Evolutionary conservation across 2,329 filamentous ascomycete genomes (phyloP), one percentile per base, ranked within the genome.

Genomic region (Rhynchosporium secalis): DNA sequence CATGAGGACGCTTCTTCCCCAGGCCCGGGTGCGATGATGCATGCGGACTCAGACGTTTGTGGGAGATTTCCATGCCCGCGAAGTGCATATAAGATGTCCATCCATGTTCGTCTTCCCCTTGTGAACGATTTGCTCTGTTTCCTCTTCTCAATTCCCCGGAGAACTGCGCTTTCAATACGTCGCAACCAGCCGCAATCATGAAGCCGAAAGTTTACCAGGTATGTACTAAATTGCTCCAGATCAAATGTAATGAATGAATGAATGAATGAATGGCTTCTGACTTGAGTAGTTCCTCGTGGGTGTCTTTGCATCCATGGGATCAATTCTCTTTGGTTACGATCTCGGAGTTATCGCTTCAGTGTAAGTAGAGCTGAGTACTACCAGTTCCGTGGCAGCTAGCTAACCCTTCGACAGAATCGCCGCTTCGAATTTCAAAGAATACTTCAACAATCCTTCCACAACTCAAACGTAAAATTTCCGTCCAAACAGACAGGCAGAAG

Each of bases 251-350:
- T 20, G 20, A 20, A 20, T 20, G 20, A 20, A 28, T 28, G 8
- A 13, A 15, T 8, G 1, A n/a, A 15, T 38, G 26, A 4, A 12
- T 33, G 36, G 38, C 20, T 55, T 9, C 47, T 54, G 41, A 60
- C 10, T 13, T 46, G 13, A 33, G 33, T 9, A 76, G 71, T 75
- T 75, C 60, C 69, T 76, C 1, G 73, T 76, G 47, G 74, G 75
- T 59, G 70, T 75, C 8, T 84, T 85, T 70, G 82, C 82, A 66
- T 84, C 82, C 28, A 75, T 84, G 47, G 82, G 82, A 48, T 83
- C 81, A 4, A 76, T 83, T 54, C 77, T 82, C 38, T 85, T 76
- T 68, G 82, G 82, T 56, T 84, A 85, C 69, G 82, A 84, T 70
- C 75, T 85, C 10, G 81, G 81, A 69, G 79, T 82, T 46, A 81